Evolutionary conservation across 2,329 filamentous ascomycete genomes (phyloP), one percentile per base, ranked within the genome.

Genomic region (Colletotrichum sp.): DNA sequence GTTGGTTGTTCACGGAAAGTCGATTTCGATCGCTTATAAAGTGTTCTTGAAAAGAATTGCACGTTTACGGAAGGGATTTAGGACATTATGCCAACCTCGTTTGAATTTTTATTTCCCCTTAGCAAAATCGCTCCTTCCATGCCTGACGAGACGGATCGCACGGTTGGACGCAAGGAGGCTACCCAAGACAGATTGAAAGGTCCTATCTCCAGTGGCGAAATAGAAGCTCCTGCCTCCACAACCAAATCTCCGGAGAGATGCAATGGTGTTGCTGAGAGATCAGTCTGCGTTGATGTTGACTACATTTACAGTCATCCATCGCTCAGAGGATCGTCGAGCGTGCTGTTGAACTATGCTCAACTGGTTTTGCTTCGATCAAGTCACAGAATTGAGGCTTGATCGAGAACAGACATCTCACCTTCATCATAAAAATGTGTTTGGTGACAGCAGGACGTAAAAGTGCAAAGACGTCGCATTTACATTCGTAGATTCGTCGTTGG

Each of bases 41-140:
- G 8, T 49, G 6, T 49, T 1, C n/a, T 0, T 24, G n/a, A 52
- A 0, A 13, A 18, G n/a, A 9, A 6, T 52, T 8, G 0, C 3
- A 52, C 6, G n/a, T 52, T 21, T 10, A 52, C n/a, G n/a, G 44
- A 52, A 49, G 1, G 44, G 1, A 49, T 49, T 3, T 9, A 1
- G 44, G 44, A 21, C 44, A 21, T 49, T 49, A 13, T 13, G 44
- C n/a, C 44, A 13, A 21, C 44, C n/a, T 52, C n/a, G n/a, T 21
- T 52, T 52, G 44, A 52, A 52, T 52, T 24, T 21, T 21, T 9
- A 12, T 24, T 52, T 52, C 2, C 3, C 44, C n/a, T 24, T 24
- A 0, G 44, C 44, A 21, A 52, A 1, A 18, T 21, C 44, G 44
- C 44, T 21, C n/a, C n/a, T 21, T 52, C 1, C 44, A 21, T 2